phyloP scores from a whole-genome alignment of 768 basidiomycete genomes.

The Lactifluus rugatus region DNA sequence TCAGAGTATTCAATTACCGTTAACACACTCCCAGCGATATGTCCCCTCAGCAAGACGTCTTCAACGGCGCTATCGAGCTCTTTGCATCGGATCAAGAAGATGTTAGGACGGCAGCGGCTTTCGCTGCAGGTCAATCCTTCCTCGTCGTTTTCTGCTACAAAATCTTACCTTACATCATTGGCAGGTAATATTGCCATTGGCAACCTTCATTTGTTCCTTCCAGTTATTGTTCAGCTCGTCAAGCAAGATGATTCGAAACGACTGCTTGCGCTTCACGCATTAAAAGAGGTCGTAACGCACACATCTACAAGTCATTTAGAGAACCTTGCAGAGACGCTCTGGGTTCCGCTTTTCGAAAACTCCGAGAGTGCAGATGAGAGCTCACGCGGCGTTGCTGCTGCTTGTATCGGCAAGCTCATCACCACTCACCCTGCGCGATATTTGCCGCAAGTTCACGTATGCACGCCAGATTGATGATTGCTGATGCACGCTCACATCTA shows the following conservation, averaged over 20 bases:
- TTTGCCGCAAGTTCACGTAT: slow-evolving; percentile 83
- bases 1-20: neutral
- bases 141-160: slow-evolving; percentile 19
- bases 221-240: slow-evolving; percentile 69
- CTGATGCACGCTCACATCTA: slow-evolving; percentile 2
- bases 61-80: slow-evolving; percentile 59
- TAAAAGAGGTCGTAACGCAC: slow-evolving; percentile 95
- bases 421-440: slow-evolving; percentile 86
- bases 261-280: slow-evolving; percentile 77
- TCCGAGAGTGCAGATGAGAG: slow-evolving; percentile 87
- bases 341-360: slow-evolving; percentile 87
- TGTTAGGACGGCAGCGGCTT: slow-evolving; percentile 82
- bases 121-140: slow-evolving; percentile 60
- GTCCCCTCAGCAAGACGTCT: slow-evolving; percentile 70
- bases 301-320: slow-evolving; percentile 79
- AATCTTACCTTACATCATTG: neutral
- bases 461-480: slow-evolving; percentile 20
- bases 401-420: slow-evolving; percentile 91
- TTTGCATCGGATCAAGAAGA: slow-evolving; percentile 79
- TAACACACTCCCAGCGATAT: slow-evolving; percentile 58
- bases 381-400: slow-evolving; percentile 89
- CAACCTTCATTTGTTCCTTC: slow-evolving; percentile 79
- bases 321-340: slow-evolving; percentile 77
- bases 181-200: slow-evolving; percentile 93
- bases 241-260: slow-evolving; percentile 70